Conservation (phyloP, 805 yeast species). For the Metschnikowia picachoensis region DNA sequence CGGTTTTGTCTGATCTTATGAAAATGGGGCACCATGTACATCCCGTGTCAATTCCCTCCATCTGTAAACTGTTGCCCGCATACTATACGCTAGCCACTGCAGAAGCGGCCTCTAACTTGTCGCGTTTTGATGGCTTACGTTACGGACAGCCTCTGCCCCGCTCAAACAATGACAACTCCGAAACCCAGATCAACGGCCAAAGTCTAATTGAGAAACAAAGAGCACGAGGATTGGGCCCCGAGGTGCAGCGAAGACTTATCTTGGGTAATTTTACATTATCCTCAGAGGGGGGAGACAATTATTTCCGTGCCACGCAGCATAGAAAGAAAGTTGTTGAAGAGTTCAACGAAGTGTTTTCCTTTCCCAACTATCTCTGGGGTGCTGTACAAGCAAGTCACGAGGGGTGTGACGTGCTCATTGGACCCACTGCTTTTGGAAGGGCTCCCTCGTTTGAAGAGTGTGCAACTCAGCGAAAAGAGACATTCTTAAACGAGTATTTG, state of each 20-base stretch:
- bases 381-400: conserved; percentile 25
- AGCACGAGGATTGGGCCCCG: conserved; percentile 65
- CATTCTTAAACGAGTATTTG: conserved; percentile 60
- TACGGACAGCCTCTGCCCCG: conserved; percentile 50
- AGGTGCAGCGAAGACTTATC: conserved; percentile 77
- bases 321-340: conserved; percentile 60
- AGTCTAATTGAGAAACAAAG: conserved; percentile 47
- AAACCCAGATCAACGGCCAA: conserved; percentile 1
- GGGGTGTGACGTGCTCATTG: conserved; percentile 59
- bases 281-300: conserved; percentile 72
- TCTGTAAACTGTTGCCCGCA: conserved; percentile 65
- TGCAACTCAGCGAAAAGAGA: conserved; percentile 21
- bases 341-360: conserved; percentile 59
- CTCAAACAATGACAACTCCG: conserved; percentile 17
- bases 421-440: conserved; percentile 63
- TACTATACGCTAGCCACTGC: conserved; percentile 89
- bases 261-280: conserved; percentile 85
- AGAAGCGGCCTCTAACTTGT: conserved; percentile 89
- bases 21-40: conserved; percentile 49
- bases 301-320: conserved; percentile 66
- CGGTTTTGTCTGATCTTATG: conserved; percentile 42
- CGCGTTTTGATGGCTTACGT: conserved; percentile 87
- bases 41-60: conserved; percentile 67
- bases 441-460: conserved; percentile 56
- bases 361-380: conserved; percentile 37